Evolutionary conservation across 176 grass and related monocot genomes (phyloP).

Genomic region (Urochloa ruziziensis): DNA sequence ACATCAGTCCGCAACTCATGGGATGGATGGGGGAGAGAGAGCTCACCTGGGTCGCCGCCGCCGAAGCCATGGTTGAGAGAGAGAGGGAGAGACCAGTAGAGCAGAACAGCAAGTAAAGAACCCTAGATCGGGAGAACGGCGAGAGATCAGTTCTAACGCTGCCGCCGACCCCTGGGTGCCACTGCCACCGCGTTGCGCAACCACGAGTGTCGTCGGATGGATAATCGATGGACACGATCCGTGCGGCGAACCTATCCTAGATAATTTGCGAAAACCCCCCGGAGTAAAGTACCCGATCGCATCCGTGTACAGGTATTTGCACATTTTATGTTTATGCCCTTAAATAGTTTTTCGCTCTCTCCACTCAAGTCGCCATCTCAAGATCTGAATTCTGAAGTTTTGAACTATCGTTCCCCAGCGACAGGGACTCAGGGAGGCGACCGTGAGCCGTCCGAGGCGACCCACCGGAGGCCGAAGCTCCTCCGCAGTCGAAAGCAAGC

Average conservation of each 20-base stretch:
- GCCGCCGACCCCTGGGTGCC: not conserved
- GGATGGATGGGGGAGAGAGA: not conserved
- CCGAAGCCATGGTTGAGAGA: conserved; percentile 31
- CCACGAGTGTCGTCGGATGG: not conserved
- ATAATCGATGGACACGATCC: not conserved
- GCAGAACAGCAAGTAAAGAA: not conserved
- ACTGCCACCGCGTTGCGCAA: not conserved
- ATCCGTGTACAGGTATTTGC: not conserved
- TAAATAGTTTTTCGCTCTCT: too few relatives aligned
- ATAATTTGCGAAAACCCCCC: not conserved
- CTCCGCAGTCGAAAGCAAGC: too few relatives aligned
- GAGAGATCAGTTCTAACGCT: too few relatives aligned
- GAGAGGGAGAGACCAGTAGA: not conserved
- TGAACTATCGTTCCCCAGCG: too few relatives aligned
- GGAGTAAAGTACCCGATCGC: accelerated
- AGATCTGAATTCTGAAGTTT: too few relatives aligned
- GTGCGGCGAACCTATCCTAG: not conserved
- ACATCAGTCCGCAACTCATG: accelerated
- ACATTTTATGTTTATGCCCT: not conserved
- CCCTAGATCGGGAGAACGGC: conserved; percentile 42
- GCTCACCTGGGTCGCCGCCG: conserved; percentile 40
- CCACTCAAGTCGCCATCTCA: too few relatives aligned
- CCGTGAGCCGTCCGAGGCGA: too few relatives aligned
- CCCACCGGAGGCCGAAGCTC: too few relatives aligned
- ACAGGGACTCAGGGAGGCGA: too few relatives aligned